These are phyloP conservation scores for Rubia occidens DNA, from an alignment of 305 asterid genomes.

Conservation along the genomic window DNA sequence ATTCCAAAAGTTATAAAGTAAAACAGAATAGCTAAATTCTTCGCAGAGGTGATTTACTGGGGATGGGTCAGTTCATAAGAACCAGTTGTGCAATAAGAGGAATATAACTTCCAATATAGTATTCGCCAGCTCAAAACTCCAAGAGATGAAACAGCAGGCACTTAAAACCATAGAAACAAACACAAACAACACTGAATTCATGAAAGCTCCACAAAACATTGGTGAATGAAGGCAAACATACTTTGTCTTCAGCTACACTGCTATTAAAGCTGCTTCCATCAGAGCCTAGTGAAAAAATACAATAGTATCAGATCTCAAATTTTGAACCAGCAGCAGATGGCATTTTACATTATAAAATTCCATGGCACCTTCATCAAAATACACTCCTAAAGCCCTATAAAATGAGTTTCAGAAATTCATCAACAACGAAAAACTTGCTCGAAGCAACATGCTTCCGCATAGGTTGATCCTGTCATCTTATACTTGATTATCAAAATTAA, in stretches of 20 bases:
- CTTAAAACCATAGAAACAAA: neutral
- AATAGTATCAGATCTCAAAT: constrained; percentile 17
- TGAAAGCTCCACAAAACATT: neutral
- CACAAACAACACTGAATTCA: neutral
- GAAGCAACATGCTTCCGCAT: neutral
- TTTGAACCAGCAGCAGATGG: neutral
- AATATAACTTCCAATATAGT: neutral
- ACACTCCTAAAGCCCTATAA: neutral
- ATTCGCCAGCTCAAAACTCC: neutral
- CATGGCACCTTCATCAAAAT: neutral
- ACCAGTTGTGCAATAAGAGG: neutral
- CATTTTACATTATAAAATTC: neutral
- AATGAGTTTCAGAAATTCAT: neutral
- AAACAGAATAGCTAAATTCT: neutral
- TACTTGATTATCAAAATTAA: neutral
- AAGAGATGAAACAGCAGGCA: neutral
- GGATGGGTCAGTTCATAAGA: neutral
- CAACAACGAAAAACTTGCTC: neutral
- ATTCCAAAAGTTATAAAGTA: neutral
- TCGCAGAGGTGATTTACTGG: neutral
- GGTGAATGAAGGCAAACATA: constrained; percentile 24
- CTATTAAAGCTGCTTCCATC: constrained; percentile 76
- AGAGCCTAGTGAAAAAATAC: constrained; percentile 41
- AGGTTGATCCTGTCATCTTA: constrained; percentile 1
- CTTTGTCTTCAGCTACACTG: constrained; percentile 79